These are phyloP conservation scores for Hansenula anomala DNA, from an alignment of 1,139 yeast species.

Conservation along the genomic window DNA sequence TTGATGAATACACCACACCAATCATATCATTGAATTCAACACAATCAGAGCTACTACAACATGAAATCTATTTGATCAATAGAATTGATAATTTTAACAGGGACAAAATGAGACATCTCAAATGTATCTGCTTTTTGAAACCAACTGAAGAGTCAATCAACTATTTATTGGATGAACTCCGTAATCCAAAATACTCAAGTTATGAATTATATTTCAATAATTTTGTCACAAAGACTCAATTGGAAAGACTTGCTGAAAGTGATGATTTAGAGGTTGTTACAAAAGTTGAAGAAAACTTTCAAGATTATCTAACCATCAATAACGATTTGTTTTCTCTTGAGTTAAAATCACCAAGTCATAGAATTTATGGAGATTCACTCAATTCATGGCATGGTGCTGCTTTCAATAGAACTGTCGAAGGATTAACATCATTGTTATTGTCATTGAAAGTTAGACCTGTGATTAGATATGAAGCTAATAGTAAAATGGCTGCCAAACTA, in stretches of 20 bases:
- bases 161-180: conserved; percentile 57
- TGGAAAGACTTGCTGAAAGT: conserved; percentile 84
- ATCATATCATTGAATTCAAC: conserved; percentile 83
- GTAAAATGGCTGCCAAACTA: conserved; percentile 56
- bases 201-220: conserved; percentile 80
- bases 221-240: conserved; percentile 62
- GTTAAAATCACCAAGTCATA: conserved; percentile 19
- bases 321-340: conserved; percentile 56
- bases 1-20: conserved; percentile 77
- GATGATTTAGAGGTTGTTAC: conserved; percentile 81
- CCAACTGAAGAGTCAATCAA: conserved; percentile 68
- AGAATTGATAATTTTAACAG: conserved; percentile 56
- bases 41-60: conserved; percentile 75
- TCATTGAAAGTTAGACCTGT: conserved; percentile 75
- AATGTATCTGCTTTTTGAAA: conserved; percentile 74
- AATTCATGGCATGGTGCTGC: conserved; percentile 41
- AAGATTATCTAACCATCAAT: conserved; percentile 75
- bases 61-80: conserved; percentile 80
- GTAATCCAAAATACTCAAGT: conserved; percentile 70
- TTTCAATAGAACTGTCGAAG: conserved; percentile 44
- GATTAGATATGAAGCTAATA: conserved; percentile 69
- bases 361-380: conserved; percentile 18
- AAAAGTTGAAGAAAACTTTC: conserved; percentile 76
- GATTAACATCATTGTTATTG: conserved; percentile 60
- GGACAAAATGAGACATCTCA: conserved; percentile 77